Percentiles rank a stretch among this genome's conserved stretches.
phyloP scores from a whole-genome alignment of 192 early-diverging fungal genomes.

The Gigaspora rosea region DNA sequence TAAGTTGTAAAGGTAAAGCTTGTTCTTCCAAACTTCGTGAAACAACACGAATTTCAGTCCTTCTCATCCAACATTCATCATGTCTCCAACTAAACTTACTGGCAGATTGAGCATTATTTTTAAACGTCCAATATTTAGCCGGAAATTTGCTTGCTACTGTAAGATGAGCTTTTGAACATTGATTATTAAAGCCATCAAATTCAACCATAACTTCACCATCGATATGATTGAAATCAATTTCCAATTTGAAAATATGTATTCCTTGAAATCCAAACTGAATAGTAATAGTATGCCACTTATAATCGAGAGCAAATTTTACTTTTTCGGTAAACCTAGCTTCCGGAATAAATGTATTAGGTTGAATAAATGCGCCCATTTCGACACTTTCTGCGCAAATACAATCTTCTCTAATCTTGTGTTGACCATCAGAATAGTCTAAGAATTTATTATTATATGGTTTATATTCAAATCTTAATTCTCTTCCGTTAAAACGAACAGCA shows the following conservation, averaged over 20 bases:
- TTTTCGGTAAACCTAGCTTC: no score
- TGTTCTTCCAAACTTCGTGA: background rate
- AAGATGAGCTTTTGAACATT: constrained; percentile 4
- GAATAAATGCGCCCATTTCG: no score
- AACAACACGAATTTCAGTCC: constrained; percentile 34
- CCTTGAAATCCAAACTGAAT: no score
- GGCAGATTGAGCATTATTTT: constrained; percentile 18
- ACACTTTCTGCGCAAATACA: no score
- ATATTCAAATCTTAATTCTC: constrained; percentile 26
- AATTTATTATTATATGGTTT: background rate
- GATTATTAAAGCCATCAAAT: background rate
- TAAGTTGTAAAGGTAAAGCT: constrained; percentile 33
- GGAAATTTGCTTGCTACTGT: constrained; percentile 49
- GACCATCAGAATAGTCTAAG: no score
- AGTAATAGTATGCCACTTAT: no score
- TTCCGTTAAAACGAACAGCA: constrained; percentile 31
- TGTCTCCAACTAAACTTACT: constrained; percentile 30
- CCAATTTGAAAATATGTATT: constrained; percentile 21
- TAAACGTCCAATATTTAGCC: constrained; percentile 40
- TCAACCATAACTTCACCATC: constrained; percentile 31
- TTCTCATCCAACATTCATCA: constrained; percentile 35
- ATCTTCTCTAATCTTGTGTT: no score
- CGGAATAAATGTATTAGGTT: no score
- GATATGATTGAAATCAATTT: constrained; percentile 43
- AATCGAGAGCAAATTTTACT: no score